Conservation (phyloP, 139 green algal genomes). For the Picochlorum sp. region DNA sequence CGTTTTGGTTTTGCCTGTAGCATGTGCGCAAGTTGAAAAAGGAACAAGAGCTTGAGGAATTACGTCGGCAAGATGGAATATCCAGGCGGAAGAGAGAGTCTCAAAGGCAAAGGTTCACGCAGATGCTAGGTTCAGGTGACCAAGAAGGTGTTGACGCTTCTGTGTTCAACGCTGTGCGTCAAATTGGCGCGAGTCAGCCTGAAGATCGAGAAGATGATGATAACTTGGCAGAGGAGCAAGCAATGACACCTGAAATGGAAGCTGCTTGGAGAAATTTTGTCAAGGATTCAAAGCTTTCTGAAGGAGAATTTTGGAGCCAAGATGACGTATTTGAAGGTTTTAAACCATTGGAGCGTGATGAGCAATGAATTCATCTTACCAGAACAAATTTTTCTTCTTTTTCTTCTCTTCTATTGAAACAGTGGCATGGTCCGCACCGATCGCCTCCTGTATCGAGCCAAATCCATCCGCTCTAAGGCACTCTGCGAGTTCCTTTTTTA, state of each 20-base stretch:
- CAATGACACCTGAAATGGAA: slow-evolving; percentile 19
- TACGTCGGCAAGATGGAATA: not conserved
- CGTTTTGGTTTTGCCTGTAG: too few species aligned
- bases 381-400: slow-evolving; percentile 7
- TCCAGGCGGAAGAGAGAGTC: slow-evolving; percentile 1
- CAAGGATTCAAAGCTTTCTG: slow-evolving; percentile 15
- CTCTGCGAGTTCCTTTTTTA: slow-evolving; percentile 78
- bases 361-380: not conserved
- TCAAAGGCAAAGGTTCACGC: slow-evolving; percentile 23
- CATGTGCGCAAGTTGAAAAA: not conserved
- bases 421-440: slow-evolving; percentile 58
- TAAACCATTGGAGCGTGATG: slow-evolving; percentile 17
- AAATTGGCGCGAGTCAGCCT: not conserved
- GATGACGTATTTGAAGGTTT: slow-evolving; percentile 22
- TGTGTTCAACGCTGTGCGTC: slow-evolving; percentile 8
- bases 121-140: slow-evolving; percentile 14
- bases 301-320: slow-evolving; percentile 22
- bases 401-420: not conserved
- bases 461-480: slow-evolving; percentile 72
- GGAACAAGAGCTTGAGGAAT: not conserved
- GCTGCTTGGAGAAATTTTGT: slow-evolving; percentile 25
- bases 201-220: slow-evolving; percentile 8
- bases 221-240: not conserved
- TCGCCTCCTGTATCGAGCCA: slow-evolving; percentile 58
- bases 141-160: slow-evolving; percentile 4